Evolutionary conservation across 2,329 filamentous ascomycete genomes (phyloP).

Genomic region (Ceratocystis papillata): DNA sequence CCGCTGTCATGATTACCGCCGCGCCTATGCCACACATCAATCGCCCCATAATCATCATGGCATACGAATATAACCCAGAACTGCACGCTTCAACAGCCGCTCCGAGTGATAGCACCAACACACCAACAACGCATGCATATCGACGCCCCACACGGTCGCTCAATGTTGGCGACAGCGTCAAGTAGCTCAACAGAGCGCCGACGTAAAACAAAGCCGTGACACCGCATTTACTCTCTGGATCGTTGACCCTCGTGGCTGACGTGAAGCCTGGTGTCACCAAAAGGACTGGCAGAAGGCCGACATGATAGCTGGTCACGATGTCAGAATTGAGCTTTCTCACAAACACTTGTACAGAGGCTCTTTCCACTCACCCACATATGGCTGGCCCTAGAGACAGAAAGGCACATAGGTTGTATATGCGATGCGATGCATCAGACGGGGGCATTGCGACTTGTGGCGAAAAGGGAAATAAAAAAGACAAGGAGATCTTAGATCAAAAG

Average conservation of each 20-base stretch:
- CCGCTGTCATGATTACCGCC: slow-evolving; percentile 45
- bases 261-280: slow-evolving; percentile 44
- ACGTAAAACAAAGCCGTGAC: slow-evolving; percentile 39
- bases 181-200: slow-evolving; percentile 45
- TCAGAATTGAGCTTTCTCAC: not conserved
- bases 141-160: slow-evolving; percentile 44
- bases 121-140: slow-evolving; percentile 40
- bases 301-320: slow-evolving; percentile 38
- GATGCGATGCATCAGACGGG: slow-evolving; percentile 3
- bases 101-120: slow-evolving; percentile 39
- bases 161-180: slow-evolving; percentile 43
- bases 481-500: not conserved
- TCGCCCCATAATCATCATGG: slow-evolving; percentile 42
- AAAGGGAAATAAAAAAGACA: not conserved
- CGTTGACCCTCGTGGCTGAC: slow-evolving; percentile 30
- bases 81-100: slow-evolving; percentile 40
- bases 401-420: slow-evolving; percentile 35
- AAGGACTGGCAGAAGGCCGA: slow-evolving; percentile 46
- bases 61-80: slow-evolving; percentile 34
- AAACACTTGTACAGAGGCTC: not conserved
- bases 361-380: slow-evolving; percentile 39
- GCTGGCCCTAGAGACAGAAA: slow-evolving; percentile 43
- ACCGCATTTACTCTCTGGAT: slow-evolving; percentile 31
- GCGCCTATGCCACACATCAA: slow-evolving; percentile 44
- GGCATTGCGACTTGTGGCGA: not conserved